phyloP scores from a whole-genome alignment of 2,329 filamentous ascomycete genomes.

The Incumbomyces delicatus region DNA sequence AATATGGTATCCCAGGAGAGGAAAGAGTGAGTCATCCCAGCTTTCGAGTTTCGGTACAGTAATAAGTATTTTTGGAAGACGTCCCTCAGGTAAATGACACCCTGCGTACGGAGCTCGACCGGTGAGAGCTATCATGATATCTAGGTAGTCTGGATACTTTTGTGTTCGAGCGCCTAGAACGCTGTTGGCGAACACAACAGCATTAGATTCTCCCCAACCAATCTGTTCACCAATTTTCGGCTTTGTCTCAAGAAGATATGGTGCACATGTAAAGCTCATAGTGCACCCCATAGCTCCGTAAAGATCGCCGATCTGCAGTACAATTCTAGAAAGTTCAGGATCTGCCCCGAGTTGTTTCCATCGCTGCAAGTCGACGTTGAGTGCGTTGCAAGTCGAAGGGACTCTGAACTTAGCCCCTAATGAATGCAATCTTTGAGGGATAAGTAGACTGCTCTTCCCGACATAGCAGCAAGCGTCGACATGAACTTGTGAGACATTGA shows the following conservation, averaged over 20 bases:
- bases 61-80: slow-evolving; percentile 10
- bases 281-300: slow-evolving; percentile 34
- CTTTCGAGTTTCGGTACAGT: not conserved
- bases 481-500: slow-evolving; percentile 33
- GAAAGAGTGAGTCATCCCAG: slow-evolving; percentile 30
- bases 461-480: slow-evolving; percentile 37
- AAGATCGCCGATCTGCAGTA: slow-evolving; percentile 27
- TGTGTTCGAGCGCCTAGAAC: slow-evolving; percentile 36
- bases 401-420: slow-evolving; percentile 29
- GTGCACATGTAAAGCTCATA: slow-evolving; percentile 37
- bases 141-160: slow-evolving; percentile 39
- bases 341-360: slow-evolving; percentile 32
- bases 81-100: slow-evolving; percentile 22
- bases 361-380: slow-evolving; percentile 32
- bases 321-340: slow-evolving; percentile 22
- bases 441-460: slow-evolving; percentile 29
- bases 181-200: slow-evolving; percentile 39
- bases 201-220: slow-evolving; percentile 39
- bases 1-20: slow-evolving; percentile 31
- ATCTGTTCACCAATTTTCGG: slow-evolving; percentile 32
- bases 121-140: slow-evolving; percentile 36
- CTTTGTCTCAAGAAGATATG: slow-evolving; percentile 31
- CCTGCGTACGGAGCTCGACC: slow-evolving; percentile 27
- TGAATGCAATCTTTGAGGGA: slow-evolving; percentile 28
- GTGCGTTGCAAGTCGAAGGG: slow-evolving; percentile 35